Conservation (phyloP, 1,139 yeast species). For the Diutina ranongensis region DNA sequence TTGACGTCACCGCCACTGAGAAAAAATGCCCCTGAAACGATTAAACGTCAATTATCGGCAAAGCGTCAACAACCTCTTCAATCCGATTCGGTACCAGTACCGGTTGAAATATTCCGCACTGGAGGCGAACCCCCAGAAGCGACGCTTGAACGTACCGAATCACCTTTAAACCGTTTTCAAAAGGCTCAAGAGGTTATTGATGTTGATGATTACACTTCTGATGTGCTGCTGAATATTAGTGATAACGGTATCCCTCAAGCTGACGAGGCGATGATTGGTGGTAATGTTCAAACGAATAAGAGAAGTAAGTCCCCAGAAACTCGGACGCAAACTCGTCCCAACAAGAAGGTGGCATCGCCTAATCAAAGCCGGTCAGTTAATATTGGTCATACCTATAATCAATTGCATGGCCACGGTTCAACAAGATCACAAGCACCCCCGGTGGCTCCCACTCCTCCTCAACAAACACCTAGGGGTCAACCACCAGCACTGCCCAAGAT, state of each 20-base stretch:
- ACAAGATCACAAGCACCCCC: neutral
- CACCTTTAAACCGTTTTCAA: neutral
- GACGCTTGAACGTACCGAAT: neutral
- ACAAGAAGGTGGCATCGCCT: neutral
- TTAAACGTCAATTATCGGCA: neutral
- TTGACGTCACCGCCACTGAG: neutral
- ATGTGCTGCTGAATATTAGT: neutral
- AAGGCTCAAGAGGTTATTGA: neutral
- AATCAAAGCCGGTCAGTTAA: neutral
- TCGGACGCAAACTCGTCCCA: neutral
- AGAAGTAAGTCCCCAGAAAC: slow-evolving; percentile 1
- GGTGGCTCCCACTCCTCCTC: neutral
- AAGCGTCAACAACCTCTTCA: neutral
- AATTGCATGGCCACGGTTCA: neutral
- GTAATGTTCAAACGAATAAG: neutral
- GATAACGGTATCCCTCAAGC: no score
- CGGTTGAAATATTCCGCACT: neutral
- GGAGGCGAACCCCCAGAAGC: neutral
- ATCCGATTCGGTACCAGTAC: neutral
- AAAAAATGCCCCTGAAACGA: neutral
- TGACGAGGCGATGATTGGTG: neutral
- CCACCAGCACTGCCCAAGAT: neutral
- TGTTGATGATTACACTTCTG: neutral
- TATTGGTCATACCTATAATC: neutral
- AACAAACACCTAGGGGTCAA: neutral